Base-by-base conservation (phyloP, 148 eudicot species). In the Gaultheria prostrata region DNA sequence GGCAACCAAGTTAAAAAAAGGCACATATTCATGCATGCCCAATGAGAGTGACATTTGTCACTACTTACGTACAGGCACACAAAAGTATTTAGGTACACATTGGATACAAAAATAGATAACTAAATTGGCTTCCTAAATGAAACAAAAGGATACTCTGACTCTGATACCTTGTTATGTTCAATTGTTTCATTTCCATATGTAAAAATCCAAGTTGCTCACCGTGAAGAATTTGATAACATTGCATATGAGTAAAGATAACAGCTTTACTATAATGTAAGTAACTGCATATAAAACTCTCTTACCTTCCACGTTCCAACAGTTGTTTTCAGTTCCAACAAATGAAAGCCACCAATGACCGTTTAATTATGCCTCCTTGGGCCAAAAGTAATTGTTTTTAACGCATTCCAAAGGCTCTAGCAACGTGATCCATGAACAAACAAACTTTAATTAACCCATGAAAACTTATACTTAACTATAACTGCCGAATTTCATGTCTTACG, bases 271-370 rank as follows among this genome's bases (percentile, higher is more conserved):
- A 39, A 39, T 39, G 12, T 17, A n/a, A 15, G 11, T 12, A 13
- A 35, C 48, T 35, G 49, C n/a, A 43, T 43, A 39, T 73, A 73
- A 35, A 43, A 73, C 77, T 35, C n/a, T 15, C 46, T 33, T 14
- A 30, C 18, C 75, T 71, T 71, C 74, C 18, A 33, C 6, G 28
- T 61, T n/a, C 28, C 30, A n/a, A 33, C 76, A 72, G 18, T 73
- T 73, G 50, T 73, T 17, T 39, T 12, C 13, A 73, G 26, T 73
- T 39, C 48, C 77, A 73, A 73, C 43, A 73, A 73, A 73, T 73
- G 24, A 73, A 73, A 39, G 11, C 26, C 48, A 73, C 11, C 14
- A 39, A 73, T 8, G 43, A 39, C 77, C 10, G 4, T 73, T 0
- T 17, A 73, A 18, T 73, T 39, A 73, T 7, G 49, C 24, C 12